Base-by-base conservation (phyloP, 2,329 filamentous ascomycete species). In the Nemania serpens region DNA sequence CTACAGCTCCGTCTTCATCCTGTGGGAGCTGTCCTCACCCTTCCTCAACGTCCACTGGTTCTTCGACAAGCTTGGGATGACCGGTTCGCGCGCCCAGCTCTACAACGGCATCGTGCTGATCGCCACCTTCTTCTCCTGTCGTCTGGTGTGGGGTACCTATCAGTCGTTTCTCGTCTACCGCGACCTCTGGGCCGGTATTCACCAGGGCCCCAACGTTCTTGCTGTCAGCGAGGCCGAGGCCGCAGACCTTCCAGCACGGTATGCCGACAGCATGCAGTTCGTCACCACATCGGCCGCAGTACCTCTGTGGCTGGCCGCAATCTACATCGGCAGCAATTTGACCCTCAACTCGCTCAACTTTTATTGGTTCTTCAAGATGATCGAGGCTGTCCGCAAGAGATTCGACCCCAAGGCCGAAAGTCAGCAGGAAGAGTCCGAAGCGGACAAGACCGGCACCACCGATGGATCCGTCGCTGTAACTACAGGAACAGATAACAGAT, bases 11-110 rank as follows among this genome's bases (percentile, higher is more conserved):
- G 86, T 86, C 61, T 96, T 96, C 76, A 91, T 96, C 70, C 87
- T 95, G 60, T 96, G 93, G 84, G 91, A 96, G 76, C 84, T 96
- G 41, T 93, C 90, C 25, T 90, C 89, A 4, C 91, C 91, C 7
- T 93, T 95, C 75, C 82, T 95, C 59, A 96, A 96, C 74, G 84
- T 94, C 73, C 91, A 96, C 80, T 96, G 91, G 91, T 95, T 95
- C 79, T 91, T 90, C 77, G 91, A 96, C 77, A 96, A 96, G 79
- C 79, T 94, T 61, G 84, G 86, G 70, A 87, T 92, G 82, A 95
- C 91, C 0, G 91, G 91, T 37, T 87, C 88, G 18, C 82, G 80
- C 55, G 76, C 86, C 22, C 91, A 95, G 77, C 82, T 93, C 29
- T 87, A 91, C 76, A 95, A 95, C 70, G 91, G 91, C 68, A 81